These are phyloP conservation scores for Trichopus zeylanicus DNA, from an alignment of 116 monocot species.

Conservation along the genomic window DNA sequence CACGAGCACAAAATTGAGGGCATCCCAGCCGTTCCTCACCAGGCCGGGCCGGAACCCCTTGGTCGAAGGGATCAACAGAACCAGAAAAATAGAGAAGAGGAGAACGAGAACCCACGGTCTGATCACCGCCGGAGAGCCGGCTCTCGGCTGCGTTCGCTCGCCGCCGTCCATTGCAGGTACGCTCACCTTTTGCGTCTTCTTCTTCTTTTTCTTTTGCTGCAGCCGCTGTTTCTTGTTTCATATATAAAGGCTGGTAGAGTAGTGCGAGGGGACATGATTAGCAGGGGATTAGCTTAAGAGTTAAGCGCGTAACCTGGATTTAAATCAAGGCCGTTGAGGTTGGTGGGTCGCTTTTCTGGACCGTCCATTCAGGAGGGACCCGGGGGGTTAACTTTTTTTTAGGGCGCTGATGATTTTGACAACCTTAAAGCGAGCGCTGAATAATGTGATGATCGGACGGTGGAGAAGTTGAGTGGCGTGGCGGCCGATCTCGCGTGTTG, in stretches of 20 bases:
- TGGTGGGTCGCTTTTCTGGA: no score
- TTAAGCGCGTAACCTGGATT: neutral
- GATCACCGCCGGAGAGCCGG: neutral
- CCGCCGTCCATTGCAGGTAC: no score
- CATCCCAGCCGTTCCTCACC: constrained; percentile 58
- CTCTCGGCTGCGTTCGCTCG: no score
- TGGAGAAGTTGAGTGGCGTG: no score
- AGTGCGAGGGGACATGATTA: neutral
- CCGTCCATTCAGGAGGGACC: no score
- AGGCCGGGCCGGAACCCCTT: neutral
- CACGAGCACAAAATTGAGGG: constrained; percentile 59
- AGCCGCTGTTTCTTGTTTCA: neutral
- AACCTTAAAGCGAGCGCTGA: no score
- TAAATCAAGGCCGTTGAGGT: neutral
- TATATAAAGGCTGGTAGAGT: constrained; percentile 1
- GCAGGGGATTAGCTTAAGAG: neutral
- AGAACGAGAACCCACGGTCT: constrained; percentile 4
- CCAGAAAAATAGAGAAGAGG: neutral
- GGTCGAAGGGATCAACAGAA: constrained; percentile 7
- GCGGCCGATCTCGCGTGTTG: no score
- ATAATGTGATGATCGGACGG: no score
- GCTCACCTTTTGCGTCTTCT: neutral
- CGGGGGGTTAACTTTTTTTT: neutral
- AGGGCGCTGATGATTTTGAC: constrained; percentile 1
- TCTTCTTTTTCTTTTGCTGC: neutral